Evolutionary conservation across 2,329 filamentous ascomycete species (phyloP), one percentile per base, ranked within the genome.

Genomic region (Colletotrichum cuscutae): DNA sequence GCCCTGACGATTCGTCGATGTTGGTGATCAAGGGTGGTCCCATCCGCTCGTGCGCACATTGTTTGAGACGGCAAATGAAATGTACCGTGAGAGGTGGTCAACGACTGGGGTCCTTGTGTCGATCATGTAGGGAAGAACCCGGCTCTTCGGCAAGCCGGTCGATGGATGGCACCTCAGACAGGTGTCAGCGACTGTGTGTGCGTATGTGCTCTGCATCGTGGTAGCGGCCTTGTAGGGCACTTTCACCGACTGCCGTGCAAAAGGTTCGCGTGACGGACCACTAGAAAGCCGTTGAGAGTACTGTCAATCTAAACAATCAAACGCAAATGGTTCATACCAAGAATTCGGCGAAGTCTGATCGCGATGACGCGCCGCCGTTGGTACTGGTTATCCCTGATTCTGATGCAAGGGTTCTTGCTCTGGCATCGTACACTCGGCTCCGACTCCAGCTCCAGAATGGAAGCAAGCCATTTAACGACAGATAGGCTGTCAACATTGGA

Each of bases 41-140:
- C 42, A 42, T 61, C 60, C 60, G 61, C 54, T 73, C 71, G 61
- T 65, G 71, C 71, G 71, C 49, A 54, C 13, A 42, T 24, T 32
- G 71, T 71, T 72, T 73, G 71, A 71, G 71, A 71, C 61, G 71
- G 56, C 49, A 52, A 56, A 58, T 49, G 13, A 61, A 62, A 37
- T 28, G n/a, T 57, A 26, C 26, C 28, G 37, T 35, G 35, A n/a
- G 24, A 61, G 28, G 3, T n/a, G 13, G 32, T 5, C 46, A 32
- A 19, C 4, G 28, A 30, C n/a, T 7, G 37, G n/a, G 5, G 65
- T 52, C n/a, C 54, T 57, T 28, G 60, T 46, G 28, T 49, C 12
- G 35, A 62, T 56, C 28, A 32, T 52, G 7, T 30, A 70, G 24
- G 71, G 56, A 42, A 58, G 24, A 65, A 64, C 46, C 56, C 49